Conservation (phyloP, 371 early-diverging fungal genomes). For the Lichtheimia hyalospora region DNA sequence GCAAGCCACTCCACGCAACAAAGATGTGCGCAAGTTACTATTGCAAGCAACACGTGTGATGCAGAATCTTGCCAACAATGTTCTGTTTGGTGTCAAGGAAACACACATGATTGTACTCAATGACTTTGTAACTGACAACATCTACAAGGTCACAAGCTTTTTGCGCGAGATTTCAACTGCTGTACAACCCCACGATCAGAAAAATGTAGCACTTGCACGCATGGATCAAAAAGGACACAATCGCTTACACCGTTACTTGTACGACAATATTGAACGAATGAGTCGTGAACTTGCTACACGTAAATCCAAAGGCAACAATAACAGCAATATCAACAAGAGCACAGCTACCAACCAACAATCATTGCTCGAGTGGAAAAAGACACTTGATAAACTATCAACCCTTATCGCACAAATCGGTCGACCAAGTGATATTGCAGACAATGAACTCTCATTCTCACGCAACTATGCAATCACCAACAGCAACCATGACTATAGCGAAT, state of each 20-base stretch:
- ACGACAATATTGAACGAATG: slow-evolving; percentile 70
- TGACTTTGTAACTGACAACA: slow-evolving; percentile 75
- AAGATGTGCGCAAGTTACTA: slow-evolving; percentile 69
- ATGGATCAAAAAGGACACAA: slow-evolving; percentile 53
- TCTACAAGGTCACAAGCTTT: slow-evolving; percentile 59
- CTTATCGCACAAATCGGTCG: slow-evolving; percentile 84
- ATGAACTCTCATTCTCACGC: slow-evolving; percentile 39
- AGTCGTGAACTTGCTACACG: slow-evolving; percentile 57
- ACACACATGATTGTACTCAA: slow-evolving; percentile 86
- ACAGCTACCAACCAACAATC: slow-evolving; percentile 25
- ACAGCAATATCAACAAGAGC: slow-evolving; percentile 10
- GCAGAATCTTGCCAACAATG: slow-evolving; percentile 92
- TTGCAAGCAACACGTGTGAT: slow-evolving; percentile 91
- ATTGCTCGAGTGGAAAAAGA: slow-evolving; percentile 42
- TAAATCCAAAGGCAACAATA: slow-evolving; percentile 11
- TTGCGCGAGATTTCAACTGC: slow-evolving; percentile 49
- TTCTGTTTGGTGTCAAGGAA: slow-evolving; percentile 91
- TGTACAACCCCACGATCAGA: background rate
- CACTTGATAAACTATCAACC: slow-evolving; percentile 74
- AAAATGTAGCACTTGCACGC: slow-evolving; percentile 5
- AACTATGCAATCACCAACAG: slow-evolving; percentile 38
- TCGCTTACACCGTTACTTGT: slow-evolving; percentile 64
- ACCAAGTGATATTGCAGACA: slow-evolving; percentile 43
- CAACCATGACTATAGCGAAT: slow-evolving; percentile 68
- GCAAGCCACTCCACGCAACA: slow-evolving; percentile 26